Percentiles rank a stretch among this genome's conserved stretches.
Evolutionary conservation across 192 early-diverging fungal genomes (phyloP).

Genomic region (Coemansia umbellata): DNA sequence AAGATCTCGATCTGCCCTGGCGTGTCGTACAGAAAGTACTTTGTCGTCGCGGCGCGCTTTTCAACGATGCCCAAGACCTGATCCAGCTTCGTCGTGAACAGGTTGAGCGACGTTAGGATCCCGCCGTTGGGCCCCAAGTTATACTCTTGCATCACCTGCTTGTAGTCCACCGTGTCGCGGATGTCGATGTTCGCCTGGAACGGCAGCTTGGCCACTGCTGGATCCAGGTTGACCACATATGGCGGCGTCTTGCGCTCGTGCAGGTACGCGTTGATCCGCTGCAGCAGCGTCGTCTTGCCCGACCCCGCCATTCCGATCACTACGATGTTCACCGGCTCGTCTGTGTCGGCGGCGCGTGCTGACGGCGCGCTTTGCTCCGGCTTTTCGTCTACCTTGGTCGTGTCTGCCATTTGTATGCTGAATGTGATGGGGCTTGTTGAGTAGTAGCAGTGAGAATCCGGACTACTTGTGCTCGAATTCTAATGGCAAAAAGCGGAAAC

Average conservation of each 20-base stretch:
- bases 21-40: conserved; percentile 79
- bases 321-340: conserved; percentile 57
- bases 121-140: conserved; percentile 95
- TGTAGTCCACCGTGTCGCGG: conserved; percentile 96
- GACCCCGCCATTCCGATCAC: conserved; percentile 96
- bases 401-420: conserved; percentile 2
- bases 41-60: conserved; percentile 67
- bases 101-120: conserved; percentile 90
- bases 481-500: too few relatives aligned
- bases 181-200: conserved; percentile 98
- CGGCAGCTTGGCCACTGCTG: conserved; percentile 80
- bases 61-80: conserved; percentile 86
- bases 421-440: too few relatives aligned
- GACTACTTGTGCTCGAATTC: too few relatives aligned
- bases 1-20: conserved; percentile 99
- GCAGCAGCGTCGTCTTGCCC: conserved; percentile 96
- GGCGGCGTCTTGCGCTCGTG: conserved; percentile 69
- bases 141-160: conserved; percentile 98
- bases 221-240: conserved; percentile 94
- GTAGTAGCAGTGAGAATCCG: too few relatives aligned
- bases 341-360: background rate
- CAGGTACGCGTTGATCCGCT: conserved; percentile 88
- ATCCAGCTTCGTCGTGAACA: conserved; percentile 98
- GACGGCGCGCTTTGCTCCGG: background rate
- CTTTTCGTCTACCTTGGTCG: background rate